Base-by-base conservation (phyloP, 305 asterid species). In the Nicotiana rustica region DNA sequence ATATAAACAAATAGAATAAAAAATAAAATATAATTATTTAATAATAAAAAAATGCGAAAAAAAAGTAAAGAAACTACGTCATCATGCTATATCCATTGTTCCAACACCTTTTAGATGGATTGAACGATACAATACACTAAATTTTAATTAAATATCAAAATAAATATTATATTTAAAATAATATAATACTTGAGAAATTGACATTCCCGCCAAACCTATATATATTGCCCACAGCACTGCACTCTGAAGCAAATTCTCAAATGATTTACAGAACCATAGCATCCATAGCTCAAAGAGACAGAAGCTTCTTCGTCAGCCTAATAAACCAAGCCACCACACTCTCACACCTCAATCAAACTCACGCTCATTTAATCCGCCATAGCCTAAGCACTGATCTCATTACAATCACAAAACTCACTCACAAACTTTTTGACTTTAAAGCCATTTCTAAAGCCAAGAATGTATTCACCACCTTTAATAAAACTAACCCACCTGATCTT, bases 331-430 rank as follows among this genome's bases (percentile, higher is more conserved):
- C 92, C 80, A 81, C 82, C 68, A 79, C 82, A 18, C 86, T 90
- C 82, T 82, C 89, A 1, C 93, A 90, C 57, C 90, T 95, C 83
- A 85, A 84, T 83, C 96, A 92, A 90, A 88, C 60, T 67, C 97
- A 90, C 78, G 87, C 95, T 67, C 95, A 91, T 81, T 59, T 95
- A 80, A 88, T 95, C 80, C 91, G 85, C 83, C 83, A 67, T 89
- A 86, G 84, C 85, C 86, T 85, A 21, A 80, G 79, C 61, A 80
- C 70, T 76, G 88, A 92, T 83, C 88, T 85, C 76, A 82, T 87
- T 13, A 86, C 91, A 84, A 79, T 88, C 76, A 95, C 98, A 0
- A 95, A 95, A 81, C 90, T 93, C 44, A 88, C 88, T 8, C 97
- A 95, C 68, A 92, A 85, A 52, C 88, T 87, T 62, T 86, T 92